Evolutionary conservation across 1,139 yeast species (phyloP), one percentile per base, ranked within the genome.

Genomic region (Candida sp.): DNA sequence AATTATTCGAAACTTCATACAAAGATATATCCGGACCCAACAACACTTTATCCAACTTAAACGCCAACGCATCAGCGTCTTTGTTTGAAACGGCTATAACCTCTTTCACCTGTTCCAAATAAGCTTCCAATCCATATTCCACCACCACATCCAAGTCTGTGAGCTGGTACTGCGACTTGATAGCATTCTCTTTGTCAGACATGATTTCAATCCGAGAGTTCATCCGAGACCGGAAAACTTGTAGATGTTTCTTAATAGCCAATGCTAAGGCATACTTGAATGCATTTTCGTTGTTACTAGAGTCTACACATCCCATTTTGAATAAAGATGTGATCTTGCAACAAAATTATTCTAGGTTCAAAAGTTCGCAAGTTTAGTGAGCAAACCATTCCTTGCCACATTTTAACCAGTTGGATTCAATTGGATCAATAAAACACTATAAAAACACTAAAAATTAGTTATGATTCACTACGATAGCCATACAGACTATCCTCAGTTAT

Each of bases 11-110:
- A 4, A 51, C 38, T 9, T 49, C 51, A 29, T 39, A 47, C 1
- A 41, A 40, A 21, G 47, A 27, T 8, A 46, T 32, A 34, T 52
- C 43, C 4, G 63, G 56, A 3, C 63, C 61, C 29, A 60, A 47
- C 22, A 61, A 47, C 12, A 49, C 29, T n/a, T 41, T 39, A 32
- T 46, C 48, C 25, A 47, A 43, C 23, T 44, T 46, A 23, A 42
- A 44, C 5, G 42, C 22, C 39, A 49, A 42, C 4, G 50, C 43
- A 29, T 42, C 41, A 5, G 45, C 39, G 9, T 42, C 36, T 4
- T 33, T 9, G 7, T 22, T 21, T 6, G 22, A 4, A 5, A 7
- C 46, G 22, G 45, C 48, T 7, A 52, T 33, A 36, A 52, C 55
- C 15, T 39, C 30, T 29, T 42, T 50, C 5, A 47, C 42, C 29